Evolutionary conservation across 2,329 filamentous ascomycete species (phyloP).

Genomic region (Botrytis sinoallii): DNA sequence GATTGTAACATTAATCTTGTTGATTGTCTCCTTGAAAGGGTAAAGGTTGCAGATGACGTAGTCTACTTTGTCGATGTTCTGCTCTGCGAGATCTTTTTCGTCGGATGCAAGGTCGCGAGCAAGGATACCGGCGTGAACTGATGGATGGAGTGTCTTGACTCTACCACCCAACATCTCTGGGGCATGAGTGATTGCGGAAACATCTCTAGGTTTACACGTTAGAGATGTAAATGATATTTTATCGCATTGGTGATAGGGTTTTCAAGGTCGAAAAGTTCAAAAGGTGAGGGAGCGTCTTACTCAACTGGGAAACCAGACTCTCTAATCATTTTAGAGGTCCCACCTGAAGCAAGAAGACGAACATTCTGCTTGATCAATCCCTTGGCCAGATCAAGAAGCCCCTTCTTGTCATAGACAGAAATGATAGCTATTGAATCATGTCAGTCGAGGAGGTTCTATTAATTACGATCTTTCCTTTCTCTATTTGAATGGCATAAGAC

Average conservation of each 20-base stretch:
- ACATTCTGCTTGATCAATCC: slow-evolving; percentile 86
- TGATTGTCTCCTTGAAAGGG: slow-evolving; percentile 97
- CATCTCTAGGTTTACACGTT: slow-evolving; percentile 61
- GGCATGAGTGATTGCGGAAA: slow-evolving; percentile 93
- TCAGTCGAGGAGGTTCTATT: slow-evolving; percentile 18
- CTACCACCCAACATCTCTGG: slow-evolving; percentile 94
- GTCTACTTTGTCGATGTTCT: slow-evolving; percentile 93
- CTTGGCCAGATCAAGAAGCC: slow-evolving; percentile 86
- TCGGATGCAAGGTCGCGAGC: slow-evolving; percentile 92
- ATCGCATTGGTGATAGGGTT: not conserved
- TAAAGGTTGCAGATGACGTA: slow-evolving; percentile 98
- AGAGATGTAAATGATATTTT: not conserved
- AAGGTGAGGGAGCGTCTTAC: slow-evolving; percentile 49
- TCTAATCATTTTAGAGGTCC: slow-evolving; percentile 93
- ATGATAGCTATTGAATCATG: slow-evolving; percentile 66
- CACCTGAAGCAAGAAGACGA: slow-evolving; percentile 88
- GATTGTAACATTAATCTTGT: slow-evolving; percentile 95
- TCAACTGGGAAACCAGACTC: slow-evolving; percentile 95
- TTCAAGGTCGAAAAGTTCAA: not conserved
- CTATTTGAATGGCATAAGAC: slow-evolving; percentile 14
- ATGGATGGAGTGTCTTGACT: slow-evolving; percentile 95
- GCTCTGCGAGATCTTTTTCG: slow-evolving; percentile 92
- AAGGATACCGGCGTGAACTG: slow-evolving; percentile 76
- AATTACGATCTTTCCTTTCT: not conserved
- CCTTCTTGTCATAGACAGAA: slow-evolving; percentile 98